Base-by-base conservation (phyloP, 768 basidiomycete species). In the Boletus bicolor region DNA sequence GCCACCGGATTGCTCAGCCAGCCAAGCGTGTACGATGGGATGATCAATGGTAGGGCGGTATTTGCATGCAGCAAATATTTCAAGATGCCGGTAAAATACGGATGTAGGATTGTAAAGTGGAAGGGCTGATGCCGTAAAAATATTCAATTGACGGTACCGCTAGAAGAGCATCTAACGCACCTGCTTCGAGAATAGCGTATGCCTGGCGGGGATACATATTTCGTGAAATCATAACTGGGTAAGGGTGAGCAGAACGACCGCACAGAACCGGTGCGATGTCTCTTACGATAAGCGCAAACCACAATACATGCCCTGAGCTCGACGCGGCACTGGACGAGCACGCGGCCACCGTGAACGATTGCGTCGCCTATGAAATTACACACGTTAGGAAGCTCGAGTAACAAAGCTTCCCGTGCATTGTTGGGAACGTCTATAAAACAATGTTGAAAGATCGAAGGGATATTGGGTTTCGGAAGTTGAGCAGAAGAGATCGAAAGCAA, bases 271-370 rank as follows among this genome's bases (percentile, higher is more conserved):
- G 19, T 28, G 7, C n/a, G 21, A 44, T 24, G 34, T 15, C 7
- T 54, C 82, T 66, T 62, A 83, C 83, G 63, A 66, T 79, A 82
- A 36, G 82, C 81, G 55, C 77, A 82, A 35, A 73, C 78, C 30
- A 77, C 77, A 34, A 77, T 73, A 61, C 81, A 83, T 17, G 82
- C 82, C 45, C 79, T 76, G 10, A 77, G 75, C 55, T 86, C 85
- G n/a, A 75, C 72, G 12, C 72, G 68, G 36, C 75, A 83, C 66
- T 84, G 77, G 21, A 86, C 76, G 24, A 86, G 78, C 17, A 85
- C 79, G 32, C 69, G 71, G 3, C 79, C 79, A 6, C 75, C 75
- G 36, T 55, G 62, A 9, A 68, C 62, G 7, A 80, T 61, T 0
- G 79, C 79, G 24, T 75, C 64, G 15, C 68, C 64, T n/a, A 84